phyloP scores from a whole-genome alignment of 2,329 filamentous ascomycete genomes.

The Arthrobotrys sinensis region DNA sequence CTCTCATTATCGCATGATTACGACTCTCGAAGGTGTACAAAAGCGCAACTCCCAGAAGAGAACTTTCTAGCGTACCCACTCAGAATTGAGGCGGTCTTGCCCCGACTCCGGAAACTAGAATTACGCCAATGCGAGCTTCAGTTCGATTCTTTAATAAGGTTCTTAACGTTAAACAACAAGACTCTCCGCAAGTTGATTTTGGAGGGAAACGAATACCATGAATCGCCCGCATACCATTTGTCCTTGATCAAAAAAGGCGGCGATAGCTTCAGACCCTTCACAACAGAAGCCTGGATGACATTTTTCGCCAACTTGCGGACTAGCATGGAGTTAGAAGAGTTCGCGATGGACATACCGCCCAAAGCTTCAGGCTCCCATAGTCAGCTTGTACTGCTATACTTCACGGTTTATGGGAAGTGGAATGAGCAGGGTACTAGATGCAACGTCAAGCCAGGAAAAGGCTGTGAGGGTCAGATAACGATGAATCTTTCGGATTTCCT shows the following conservation, averaged over 20 bases:
- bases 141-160: background rate
- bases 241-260: background rate
- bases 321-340: background rate
- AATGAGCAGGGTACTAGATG: background rate
- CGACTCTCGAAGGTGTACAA: background rate
- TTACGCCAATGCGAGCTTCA: background rate
- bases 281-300: background rate
- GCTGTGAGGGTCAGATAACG: too few relatives aligned
- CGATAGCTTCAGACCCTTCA: background rate
- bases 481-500: background rate
- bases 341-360: background rate
- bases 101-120: background rate
- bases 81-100: background rate
- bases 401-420: background rate
- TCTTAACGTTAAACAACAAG: background rate
- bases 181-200: background rate
- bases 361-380: background rate
- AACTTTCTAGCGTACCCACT: slow-evolving; percentile 2
- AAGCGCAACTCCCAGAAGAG: background rate
- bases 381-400: background rate
- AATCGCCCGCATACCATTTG: background rate
- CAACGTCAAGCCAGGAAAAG: background rate
- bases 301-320: background rate
- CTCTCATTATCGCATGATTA: background rate
- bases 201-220: slow-evolving; percentile 3